phyloP scores from a whole-genome alignment of 495 filamentous ascomycete species.

The Xylaria grammica region DNA sequence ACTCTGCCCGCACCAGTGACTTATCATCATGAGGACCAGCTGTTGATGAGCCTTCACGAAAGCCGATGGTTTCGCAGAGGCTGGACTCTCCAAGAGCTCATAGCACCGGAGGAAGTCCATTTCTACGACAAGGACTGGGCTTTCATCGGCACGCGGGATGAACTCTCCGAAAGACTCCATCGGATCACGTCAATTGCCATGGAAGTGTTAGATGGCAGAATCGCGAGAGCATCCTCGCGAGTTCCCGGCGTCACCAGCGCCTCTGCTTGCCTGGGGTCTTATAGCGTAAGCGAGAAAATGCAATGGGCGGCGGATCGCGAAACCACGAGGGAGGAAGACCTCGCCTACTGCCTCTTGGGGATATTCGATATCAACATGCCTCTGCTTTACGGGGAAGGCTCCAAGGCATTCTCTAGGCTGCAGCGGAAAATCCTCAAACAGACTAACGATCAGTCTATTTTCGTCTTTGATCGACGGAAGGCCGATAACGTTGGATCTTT shows the following conservation, averaged over 20 bases:
- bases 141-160: too few species aligned
- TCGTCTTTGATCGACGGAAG: too few species aligned
- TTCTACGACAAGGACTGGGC: neutral
- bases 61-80: neutral
- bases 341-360: slow-evolving; percentile 22
- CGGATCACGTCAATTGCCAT: too few species aligned
- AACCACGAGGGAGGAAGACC: slow-evolving; percentile 23
- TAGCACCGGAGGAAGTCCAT: neutral
- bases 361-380: slow-evolving; percentile 25
- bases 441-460: slow-evolving; percentile 32
- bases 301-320: slow-evolving; percentile 20
- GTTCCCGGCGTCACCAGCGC: slow-evolving; percentile 23
- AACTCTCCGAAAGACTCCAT: neutral
- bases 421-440: slow-evolving; percentile 37
- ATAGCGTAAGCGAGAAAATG: too few species aligned
- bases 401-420: slow-evolving; percentile 31
- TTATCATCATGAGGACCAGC: neutral
- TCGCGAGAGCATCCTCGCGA: neutral
- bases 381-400: slow-evolving; percentile 26
- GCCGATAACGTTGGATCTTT: too few species aligned
- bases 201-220: too few species aligned
- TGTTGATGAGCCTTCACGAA: neutral
- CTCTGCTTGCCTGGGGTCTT: too few species aligned
- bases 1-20: too few species aligned
- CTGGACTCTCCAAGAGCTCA: slow-evolving; percentile 3